Evolutionary conservation across 768 basidiomycete species (phyloP).

Genomic region (Tylopilus sp.): DNA sequence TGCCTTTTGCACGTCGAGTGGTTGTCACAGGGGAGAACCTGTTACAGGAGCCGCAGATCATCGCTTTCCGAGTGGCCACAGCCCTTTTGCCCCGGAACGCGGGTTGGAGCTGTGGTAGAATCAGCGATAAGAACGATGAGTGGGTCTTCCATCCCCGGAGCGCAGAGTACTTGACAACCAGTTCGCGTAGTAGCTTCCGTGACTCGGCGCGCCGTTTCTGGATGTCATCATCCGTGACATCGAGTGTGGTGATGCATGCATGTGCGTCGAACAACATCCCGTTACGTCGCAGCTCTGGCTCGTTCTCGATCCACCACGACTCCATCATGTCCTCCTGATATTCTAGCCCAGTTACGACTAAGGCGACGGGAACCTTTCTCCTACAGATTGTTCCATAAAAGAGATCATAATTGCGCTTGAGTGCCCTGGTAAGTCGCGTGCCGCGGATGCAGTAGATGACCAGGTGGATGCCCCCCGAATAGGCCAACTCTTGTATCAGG

Average conservation of each 20-base stretch:
- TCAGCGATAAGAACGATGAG: too few relatives aligned
- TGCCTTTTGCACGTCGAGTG: too few relatives aligned
- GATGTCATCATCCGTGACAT: background rate
- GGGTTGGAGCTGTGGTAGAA: too few relatives aligned
- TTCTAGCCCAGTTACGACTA: conserved; percentile 21
- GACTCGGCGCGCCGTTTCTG: background rate
- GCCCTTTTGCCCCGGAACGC: too few relatives aligned
- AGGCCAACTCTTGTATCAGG: background rate
- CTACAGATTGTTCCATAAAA: background rate
- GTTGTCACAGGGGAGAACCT: too few relatives aligned
- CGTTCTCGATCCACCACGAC: conserved; percentile 27
- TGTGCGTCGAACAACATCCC: conserved; percentile 30
- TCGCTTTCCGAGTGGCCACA: too few relatives aligned
- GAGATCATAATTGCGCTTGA: background rate
- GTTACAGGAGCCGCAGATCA: too few relatives aligned
- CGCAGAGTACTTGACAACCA: background rate
- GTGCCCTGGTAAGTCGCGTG: background rate
- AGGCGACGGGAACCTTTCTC: background rate
- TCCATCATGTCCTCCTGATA: conserved; percentile 20
- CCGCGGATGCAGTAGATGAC: background rate
- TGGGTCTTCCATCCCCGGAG: too few relatives aligned
- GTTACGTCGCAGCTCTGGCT: conserved; percentile 18
- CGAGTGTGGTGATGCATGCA: conserved; percentile 8
- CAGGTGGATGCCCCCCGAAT: background rate
- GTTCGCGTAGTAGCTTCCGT: background rate